phyloP scores from a whole-genome alignment of 1,284 basidiomycete genomes.

The Uromyces viciae-fabae region DNA sequence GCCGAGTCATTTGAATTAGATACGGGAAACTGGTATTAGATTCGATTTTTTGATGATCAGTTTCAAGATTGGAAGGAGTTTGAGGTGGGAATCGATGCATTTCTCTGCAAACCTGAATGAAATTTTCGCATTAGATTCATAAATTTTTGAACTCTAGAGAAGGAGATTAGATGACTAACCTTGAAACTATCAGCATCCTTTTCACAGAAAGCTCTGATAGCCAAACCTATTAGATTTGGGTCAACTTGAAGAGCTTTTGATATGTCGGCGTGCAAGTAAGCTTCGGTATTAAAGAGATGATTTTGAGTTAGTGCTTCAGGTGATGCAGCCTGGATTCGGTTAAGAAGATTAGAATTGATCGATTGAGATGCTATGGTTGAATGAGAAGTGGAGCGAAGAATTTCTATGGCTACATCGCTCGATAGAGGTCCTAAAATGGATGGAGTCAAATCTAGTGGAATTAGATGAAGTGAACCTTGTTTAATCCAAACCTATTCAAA shows the following conservation, averaged over 20 bases:
- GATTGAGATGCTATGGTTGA: constrained; percentile 63
- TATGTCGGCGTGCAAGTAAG: constrained; percentile 73
- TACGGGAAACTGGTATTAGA: neutral
- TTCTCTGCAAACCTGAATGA: constrained; percentile 21
- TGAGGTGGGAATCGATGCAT: constrained; percentile 35
- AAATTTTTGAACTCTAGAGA: neutral
- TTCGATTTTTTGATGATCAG: neutral
- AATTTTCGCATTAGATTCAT: neutral
- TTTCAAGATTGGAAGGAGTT: neutral
- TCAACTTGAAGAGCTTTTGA: constrained; percentile 66
- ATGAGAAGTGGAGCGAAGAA: constrained; percentile 62
- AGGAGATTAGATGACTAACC: constrained; percentile 60
- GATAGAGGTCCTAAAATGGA: constrained; percentile 57
- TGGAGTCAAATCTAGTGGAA: constrained; percentile 66
- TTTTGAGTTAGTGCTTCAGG: constrained; percentile 63
- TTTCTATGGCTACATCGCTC: constrained; percentile 55
- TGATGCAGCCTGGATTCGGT: constrained; percentile 42
- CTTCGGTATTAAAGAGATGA: constrained; percentile 75
- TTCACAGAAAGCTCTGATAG: constrained; percentile 86
- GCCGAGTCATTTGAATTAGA: constrained; percentile 25
- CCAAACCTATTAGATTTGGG: constrained; percentile 73
- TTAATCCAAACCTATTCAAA: constrained; percentile 78
- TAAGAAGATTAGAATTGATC: constrained; percentile 61
- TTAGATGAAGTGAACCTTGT: constrained; percentile 73
- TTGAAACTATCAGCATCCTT: constrained; percentile 80